Evolutionary conservation across 352 stramenopile species (phyloP).

Genomic region (Detonula confervacea): DNA sequence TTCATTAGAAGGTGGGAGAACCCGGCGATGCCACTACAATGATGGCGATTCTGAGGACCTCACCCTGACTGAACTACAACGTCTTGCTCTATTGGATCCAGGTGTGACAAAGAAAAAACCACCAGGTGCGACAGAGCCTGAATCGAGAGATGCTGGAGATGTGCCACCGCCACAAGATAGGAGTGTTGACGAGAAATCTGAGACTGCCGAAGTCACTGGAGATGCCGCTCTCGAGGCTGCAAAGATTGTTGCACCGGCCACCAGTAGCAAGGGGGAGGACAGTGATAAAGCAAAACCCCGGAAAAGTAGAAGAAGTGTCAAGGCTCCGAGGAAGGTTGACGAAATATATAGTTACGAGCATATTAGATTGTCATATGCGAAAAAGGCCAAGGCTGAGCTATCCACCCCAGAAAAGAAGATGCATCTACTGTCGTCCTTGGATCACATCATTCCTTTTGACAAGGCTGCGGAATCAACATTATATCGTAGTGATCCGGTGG

Average conservation of each 20-base stretch:
- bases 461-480: constrained; percentile 45
- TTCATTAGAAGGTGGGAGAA: constrained; percentile 2
- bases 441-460: constrained; percentile 41
- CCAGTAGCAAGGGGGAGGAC: background rate
- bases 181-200: constrained; percentile 7
- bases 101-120: constrained; percentile 1
- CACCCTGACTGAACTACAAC: constrained; percentile 15
- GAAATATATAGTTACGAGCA: constrained; percentile 27
- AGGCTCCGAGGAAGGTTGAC: constrained; percentile 16
- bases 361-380: constrained; percentile 3
- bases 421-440: constrained; percentile 24
- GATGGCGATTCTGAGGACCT: constrained; percentile 33
- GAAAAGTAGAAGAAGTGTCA: constrained; percentile 23
- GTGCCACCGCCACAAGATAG: constrained; percentile 5
- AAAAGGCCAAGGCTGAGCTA: background rate
- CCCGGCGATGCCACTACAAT: constrained; percentile 10
- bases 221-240: background rate
- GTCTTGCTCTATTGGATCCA: constrained; percentile 10
- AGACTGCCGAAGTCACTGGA: background rate
- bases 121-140: background rate
- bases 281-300: background rate
- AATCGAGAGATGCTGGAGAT: background rate
- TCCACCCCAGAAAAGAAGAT: constrained; percentile 5
- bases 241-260: background rate
- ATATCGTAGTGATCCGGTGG: background rate